phyloP scores from a whole-genome alignment of 2,329 filamentous ascomycete genomes.

The Zymoseptoria crescenta region DNA sequence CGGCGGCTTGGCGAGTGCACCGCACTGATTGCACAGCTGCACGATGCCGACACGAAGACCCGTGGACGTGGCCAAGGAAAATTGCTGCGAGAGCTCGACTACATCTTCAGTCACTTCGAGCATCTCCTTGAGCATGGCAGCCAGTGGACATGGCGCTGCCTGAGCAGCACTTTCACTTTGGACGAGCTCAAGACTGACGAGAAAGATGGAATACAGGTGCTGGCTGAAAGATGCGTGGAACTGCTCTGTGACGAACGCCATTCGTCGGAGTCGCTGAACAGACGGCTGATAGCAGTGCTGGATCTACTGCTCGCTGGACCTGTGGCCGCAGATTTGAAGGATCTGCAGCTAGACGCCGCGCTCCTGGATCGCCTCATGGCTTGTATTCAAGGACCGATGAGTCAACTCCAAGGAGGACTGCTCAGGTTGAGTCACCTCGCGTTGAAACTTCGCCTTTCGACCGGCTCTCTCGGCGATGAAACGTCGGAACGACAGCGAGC shows the following conservation, averaged over 20 bases:
- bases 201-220: conserved; percentile 13
- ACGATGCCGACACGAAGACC: neutral
- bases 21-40: neutral
- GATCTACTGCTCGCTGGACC: conserved; percentile 17
- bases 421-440: conserved; percentile 70
- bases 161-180: conserved; percentile 8
- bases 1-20: conserved; percentile 6
- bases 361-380: conserved; percentile 20
- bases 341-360: conserved; percentile 19
- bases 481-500: conserved; percentile 1
- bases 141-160: conserved; percentile 21
- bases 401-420: conserved; percentile 42
- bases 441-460: conserved; percentile 50
- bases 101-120: conserved; percentile 67
- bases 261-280: conserved; percentile 10
- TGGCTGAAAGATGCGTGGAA: conserved; percentile 17
- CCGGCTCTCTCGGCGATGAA: neutral
- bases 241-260: conserved; percentile 14
- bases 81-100: conserved; percentile 56
- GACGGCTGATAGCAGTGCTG: conserved; percentile 14
- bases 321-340: conserved; percentile 9
- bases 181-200: neutral
- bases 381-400: conserved; percentile 15
- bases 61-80: conserved; percentile 8
- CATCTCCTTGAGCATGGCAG: conserved; percentile 60